A percentile compares a stretch with the other conserved stretches of the same genome.
phyloP scores from a whole-genome alignment of 108 stramenopile genomes.

The Cyclotella distinguenda region DNA sequence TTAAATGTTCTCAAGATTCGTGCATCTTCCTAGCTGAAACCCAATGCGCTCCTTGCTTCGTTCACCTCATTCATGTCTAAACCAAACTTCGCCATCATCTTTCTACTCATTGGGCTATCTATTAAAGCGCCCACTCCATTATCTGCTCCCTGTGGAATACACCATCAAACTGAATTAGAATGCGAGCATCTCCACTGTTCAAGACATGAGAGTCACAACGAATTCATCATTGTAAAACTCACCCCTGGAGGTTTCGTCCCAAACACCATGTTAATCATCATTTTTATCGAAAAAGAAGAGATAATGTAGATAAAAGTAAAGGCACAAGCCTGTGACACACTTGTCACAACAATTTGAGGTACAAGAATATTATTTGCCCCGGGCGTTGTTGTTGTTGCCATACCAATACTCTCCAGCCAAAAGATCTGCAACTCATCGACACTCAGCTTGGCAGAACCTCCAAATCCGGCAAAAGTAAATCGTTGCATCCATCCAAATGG shows the following conservation, averaged over 20 bases:
- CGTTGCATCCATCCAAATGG: constrained; percentile 58
- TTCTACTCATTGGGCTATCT: constrained; percentile 44
- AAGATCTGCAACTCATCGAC: constrained; percentile 15
- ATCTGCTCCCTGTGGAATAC: constrained; percentile 68
- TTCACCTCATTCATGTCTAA: constrained; percentile 36
- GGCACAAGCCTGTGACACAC: constrained; percentile 58
- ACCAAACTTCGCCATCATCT: constrained; percentile 45
- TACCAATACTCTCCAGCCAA: constrained; percentile 19
- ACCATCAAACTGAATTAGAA: too few relatives aligned
- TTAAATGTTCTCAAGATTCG: neutral
- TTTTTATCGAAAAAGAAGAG: constrained; percentile 63
- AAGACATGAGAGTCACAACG: too few relatives aligned
- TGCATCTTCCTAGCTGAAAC: constrained; percentile 1
- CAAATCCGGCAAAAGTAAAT: constrained; percentile 59
- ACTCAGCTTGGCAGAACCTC: constrained; percentile 1
- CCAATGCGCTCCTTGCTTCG: constrained; percentile 23
- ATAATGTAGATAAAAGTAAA: constrained; percentile 77
- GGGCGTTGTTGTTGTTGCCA: constrained; percentile 8
- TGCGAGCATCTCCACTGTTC: too few relatives aligned
- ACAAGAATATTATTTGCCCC: constrained; percentile 5
- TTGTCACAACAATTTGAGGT: constrained; percentile 31
- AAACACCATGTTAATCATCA: constrained; percentile 54
- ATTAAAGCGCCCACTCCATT: constrained; percentile 56
- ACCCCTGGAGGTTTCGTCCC: constrained; percentile 67
- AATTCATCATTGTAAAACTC: too few relatives aligned